Percentiles rank a stretch among this genome's conserved stretches.
phyloP scores from a whole-genome alignment of 208 protist genomes.

The Trypanosoma conorhini region DNA sequence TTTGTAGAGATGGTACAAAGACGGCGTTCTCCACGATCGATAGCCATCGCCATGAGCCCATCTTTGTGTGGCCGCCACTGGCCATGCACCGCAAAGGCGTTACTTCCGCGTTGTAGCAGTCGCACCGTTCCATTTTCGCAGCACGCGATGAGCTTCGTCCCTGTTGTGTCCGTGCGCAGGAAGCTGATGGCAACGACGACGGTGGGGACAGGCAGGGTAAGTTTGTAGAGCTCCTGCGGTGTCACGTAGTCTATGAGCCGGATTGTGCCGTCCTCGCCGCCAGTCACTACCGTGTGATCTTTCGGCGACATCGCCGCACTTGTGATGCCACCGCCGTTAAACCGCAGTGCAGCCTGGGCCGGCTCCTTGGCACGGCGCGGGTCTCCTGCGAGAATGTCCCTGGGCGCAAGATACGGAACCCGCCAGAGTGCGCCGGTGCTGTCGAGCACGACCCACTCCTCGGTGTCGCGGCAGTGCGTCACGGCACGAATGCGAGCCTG shows the following conservation, averaged over 20 bases:
- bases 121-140: constrained; percentile 90
- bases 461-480: constrained; percentile 35
- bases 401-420: constrained; percentile 14
- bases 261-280: constrained; percentile 92
- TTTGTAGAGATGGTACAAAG: constrained; percentile 85
- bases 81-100: constrained; percentile 46
- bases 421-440: constrained; percentile 28
- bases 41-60: constrained; percentile 55
- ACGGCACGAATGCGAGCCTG: constrained; percentile 68
- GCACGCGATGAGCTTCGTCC: constrained; percentile 60
- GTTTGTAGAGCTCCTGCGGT: constrained; percentile 49
- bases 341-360: constrained; percentile 37
- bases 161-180: constrained; percentile 36
- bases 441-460: constrained; percentile 89
- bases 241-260: constrained; percentile 91
- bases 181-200: constrained; percentile 31
- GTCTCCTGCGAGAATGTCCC: constrained; percentile 18
- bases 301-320: constrained; percentile 74
- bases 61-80: constrained; percentile 75
- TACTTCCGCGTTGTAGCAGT: constrained; percentile 41
- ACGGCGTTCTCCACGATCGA: constrained; percentile 52
- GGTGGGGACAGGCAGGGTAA: constrained; percentile 21
- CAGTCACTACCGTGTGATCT: constrained; percentile 81
- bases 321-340: constrained; percentile 93
- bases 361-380: not conserved